Evolutionary conservation across 306 rosid genomes (phyloP), one percentile per base, ranked within the genome.

Genomic region (Psophocarpus tetragonolobus): DNA sequence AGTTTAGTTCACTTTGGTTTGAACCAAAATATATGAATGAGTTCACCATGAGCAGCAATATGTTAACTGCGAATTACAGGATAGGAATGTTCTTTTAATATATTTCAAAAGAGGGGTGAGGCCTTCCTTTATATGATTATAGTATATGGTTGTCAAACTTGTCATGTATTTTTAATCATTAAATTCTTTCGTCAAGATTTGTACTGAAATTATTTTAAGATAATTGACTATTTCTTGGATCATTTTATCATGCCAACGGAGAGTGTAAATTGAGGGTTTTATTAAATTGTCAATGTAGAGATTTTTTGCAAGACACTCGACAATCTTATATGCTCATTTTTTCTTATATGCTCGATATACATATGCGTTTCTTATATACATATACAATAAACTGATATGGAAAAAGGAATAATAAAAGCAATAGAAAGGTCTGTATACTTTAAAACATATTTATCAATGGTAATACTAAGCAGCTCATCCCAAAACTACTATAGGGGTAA

Each of bases 51-150:
- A 18, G 68, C 48, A 29, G 36, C 26, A 12, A 8, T 53, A 11
- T 67, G 35, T 26, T 27, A 39, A 66, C 26, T 26, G 32, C 32
- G 38, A 27, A 26, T 57, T 57, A 57, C 64, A 57, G 4, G 18
- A 14, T 68, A 78, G 71, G 62, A 78, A 68, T 20, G 26, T 77
- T 77, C n/a, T 50, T 53, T 77, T 1, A 20, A 7, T 67, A 27
- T 54, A 36, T 12, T 38, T 26, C 27, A 38, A 39, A 3, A 3
- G 11, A 18, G 6, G 8, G 33, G 33, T 10, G 24, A 57, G 36
- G 35, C 36, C 10, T n/a, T n/a, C n/a, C 13, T 18, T 47, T 36
- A 26, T 77, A 27, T 53, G n/a, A 33, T 54, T 77, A 38, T 50
- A 39, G 13, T 66, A 17, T 63, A 17, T 33, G 20, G 24, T 17